Base-by-base conservation (phyloP, 768 basidiomycete species). In the Lactifluus piperatus region DNA sequence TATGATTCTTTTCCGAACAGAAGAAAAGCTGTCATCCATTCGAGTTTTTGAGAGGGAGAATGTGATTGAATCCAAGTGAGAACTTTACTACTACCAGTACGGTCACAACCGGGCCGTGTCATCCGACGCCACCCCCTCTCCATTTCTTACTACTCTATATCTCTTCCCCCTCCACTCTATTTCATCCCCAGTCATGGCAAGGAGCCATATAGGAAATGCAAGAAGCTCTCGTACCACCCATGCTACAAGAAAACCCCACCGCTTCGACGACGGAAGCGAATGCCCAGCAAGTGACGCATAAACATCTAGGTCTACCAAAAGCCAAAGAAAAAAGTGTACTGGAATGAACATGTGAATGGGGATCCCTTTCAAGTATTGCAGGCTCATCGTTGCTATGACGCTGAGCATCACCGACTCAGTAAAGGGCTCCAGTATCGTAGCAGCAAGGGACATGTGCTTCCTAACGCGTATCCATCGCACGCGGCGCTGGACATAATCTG, bases 391-490 rank as follows among this genome's bases (percentile, higher is more conserved):
- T 22, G 82, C 83, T 57, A 94, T 79, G 27, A 79, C 58, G 32
- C 88, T 85, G 32, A 86, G 75, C 27, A 92, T 71, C 41, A 97
- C 71, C 45, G 83, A 85, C 72, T 99, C 97, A 18, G 94, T 97
- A 69, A 97, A 84, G 2, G 97, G 97, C 70, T 99, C 97, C 20
- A 90, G 65, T 54, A 97, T 56, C 0, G 94, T 97, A 18, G 94
- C 94, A 9, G 80, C 76, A 43, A 91, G 70, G 8, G 91, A 87
- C 93, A 98, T 98, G 67, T 84, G 85, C 71, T 94, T 97, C 53
- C 97, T 83, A 32, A 98, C 95, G 45, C 97, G 84, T 67, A 99
- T 92, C 97, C 97, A 99, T 2, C 97, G 85, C 20, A 93, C 84
- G 29, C 97, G 84, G 36, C 97, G 81, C 78, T 83, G 83, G 58